phyloP scores from a whole-genome alignment of 768 basidiomycete species.

The Podaxis sp. region DNA sequence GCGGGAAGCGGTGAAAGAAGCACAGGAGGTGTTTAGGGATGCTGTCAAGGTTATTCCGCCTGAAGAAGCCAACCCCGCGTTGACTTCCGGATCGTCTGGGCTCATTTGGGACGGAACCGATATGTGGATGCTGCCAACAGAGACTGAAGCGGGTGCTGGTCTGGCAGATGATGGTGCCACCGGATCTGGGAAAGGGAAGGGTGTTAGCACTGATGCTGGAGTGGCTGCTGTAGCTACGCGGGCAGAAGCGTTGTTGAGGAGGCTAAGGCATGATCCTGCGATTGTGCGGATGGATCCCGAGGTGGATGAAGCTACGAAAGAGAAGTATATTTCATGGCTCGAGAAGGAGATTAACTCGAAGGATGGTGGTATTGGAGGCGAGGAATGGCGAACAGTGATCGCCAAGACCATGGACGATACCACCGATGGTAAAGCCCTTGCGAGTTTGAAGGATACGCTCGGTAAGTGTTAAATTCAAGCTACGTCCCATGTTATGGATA shows the following conservation, averaged over 20 bases:
- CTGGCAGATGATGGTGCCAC: conserved; percentile 15
- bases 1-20: conserved; percentile 73
- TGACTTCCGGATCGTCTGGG: conserved; percentile 29
- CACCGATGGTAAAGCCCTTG: conserved; percentile 51
- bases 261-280: conserved; percentile 71
- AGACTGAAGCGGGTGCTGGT: conserved; percentile 21
- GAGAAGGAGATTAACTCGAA: conserved; percentile 48
- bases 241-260: conserved; percentile 73
- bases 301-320: conserved; percentile 53
- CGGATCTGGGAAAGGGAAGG: conserved; percentile 20
- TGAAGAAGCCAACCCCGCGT: conserved; percentile 38
- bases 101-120: conserved; percentile 85
- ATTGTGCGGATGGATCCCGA: conserved; percentile 78
- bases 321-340: conserved; percentile 59
- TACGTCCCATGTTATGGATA: background rate
- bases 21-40: conserved; percentile 79
- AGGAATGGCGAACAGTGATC: conserved; percentile 56
- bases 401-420: conserved; percentile 48
- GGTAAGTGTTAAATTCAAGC: conserved; percentile 43
- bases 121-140: conserved; percentile 74
- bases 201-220: conserved; percentile 33
- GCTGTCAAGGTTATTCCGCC: conserved; percentile 94
- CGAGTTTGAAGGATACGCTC: conserved; percentile 51
- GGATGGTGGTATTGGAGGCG: conserved; percentile 57
- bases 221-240: conserved; percentile 64